A percentile compares a stretch with the other conserved stretches of the same genome.
phyloP scores from a whole-genome alignment of 1,284 basidiomycete species.

The Coriolopsis trogii region DNA sequence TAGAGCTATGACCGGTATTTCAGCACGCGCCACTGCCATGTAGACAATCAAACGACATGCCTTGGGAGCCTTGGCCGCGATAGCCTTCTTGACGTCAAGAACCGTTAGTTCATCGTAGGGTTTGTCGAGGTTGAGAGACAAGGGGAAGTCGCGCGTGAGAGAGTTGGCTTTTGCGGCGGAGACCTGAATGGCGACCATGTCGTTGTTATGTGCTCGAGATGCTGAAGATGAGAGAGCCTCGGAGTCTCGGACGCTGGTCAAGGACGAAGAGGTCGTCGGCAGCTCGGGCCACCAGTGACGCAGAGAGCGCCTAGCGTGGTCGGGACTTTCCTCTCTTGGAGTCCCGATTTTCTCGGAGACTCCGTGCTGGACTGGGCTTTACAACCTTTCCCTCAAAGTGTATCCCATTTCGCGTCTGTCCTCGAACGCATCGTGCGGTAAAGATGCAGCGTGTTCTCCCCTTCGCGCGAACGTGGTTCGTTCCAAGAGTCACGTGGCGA shows the following conservation, averaged over 20 bases:
- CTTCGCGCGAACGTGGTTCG: background rate
- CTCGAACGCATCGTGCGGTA: too few species aligned
- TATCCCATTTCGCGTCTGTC: too few species aligned
- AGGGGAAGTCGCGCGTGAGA: constrained; percentile 56
- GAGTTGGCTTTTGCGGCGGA: constrained; percentile 47
- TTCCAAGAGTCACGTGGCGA: background rate
- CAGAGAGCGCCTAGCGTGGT: too few species aligned
- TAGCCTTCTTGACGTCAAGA: constrained; percentile 60
- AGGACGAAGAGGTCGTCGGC: too few species aligned
- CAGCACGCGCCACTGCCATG: background rate
- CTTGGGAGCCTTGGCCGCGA: constrained; percentile 59
- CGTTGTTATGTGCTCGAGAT: background rate
- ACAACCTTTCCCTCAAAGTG: too few species aligned
- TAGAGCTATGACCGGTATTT: constrained; percentile 56
- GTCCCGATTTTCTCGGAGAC: too few species aligned
- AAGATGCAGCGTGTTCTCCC: background rate
- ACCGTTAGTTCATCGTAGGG: constrained; percentile 51
- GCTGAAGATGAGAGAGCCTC: too few species aligned
- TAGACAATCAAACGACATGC: constrained; percentile 39
- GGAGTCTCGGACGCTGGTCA: too few species aligned
- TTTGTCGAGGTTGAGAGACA: constrained; percentile 58
- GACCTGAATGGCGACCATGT: constrained; percentile 67
- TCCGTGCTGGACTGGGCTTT: too few species aligned
- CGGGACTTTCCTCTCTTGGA: too few species aligned
- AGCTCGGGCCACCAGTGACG: too few species aligned